Conservation (phyloP, 2,329 filamentous ascomycete species). For the Apiospora saccharicola region DNA sequence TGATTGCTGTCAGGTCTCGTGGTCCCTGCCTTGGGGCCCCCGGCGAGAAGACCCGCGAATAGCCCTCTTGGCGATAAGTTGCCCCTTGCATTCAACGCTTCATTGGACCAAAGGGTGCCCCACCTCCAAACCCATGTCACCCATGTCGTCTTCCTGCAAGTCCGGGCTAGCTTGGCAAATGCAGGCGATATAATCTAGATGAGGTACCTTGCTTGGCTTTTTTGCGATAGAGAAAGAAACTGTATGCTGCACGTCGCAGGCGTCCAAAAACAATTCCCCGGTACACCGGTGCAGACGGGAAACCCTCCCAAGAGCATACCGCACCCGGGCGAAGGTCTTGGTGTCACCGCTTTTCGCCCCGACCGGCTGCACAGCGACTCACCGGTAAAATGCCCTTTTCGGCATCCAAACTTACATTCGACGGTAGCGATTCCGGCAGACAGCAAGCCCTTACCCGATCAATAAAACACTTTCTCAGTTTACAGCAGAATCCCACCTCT, state of each 20-base stretch:
- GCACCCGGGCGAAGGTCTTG: background rate
- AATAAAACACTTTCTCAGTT: background rate
- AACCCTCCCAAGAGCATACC: background rate
- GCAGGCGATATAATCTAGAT: constrained; percentile 3
- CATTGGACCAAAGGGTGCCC: background rate
- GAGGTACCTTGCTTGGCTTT: no score
- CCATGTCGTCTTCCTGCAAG: background rate
- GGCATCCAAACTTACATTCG: background rate
- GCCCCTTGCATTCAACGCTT: no score
- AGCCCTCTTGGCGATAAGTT: no score
- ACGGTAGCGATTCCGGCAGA: background rate
- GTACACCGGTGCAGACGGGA: constrained; percentile 11
- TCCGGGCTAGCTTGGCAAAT: background rate
- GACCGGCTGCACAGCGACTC: background rate
- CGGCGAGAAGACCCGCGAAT: background rate
- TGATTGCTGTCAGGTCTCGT: background rate
- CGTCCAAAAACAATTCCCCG: background rate
- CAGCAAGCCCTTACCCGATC: background rate
- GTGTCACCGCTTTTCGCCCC: background rate
- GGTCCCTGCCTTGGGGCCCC: background rate
- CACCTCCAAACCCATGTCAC: background rate
- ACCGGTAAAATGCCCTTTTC: background rate
- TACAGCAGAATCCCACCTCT: background rate
- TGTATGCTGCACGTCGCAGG: no score
- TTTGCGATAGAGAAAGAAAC: background rate